Conservation (phyloP, 202 grass and related monocot species). For the Hordeum pubiflorum region DNA sequence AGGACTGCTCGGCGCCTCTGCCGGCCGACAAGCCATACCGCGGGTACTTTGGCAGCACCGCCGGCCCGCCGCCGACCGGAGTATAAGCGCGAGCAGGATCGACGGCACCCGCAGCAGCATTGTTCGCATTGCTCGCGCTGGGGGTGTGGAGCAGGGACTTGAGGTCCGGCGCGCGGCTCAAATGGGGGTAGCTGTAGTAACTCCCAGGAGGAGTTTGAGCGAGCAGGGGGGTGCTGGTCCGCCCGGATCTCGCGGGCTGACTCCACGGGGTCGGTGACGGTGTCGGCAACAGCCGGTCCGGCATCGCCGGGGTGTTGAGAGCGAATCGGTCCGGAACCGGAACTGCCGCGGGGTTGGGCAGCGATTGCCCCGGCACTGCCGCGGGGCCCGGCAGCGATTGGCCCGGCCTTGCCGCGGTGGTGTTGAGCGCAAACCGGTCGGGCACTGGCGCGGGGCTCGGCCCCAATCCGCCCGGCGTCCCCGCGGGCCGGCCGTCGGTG, state of each 20-base stretch:
- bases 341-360: too few relatives aligned
- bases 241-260: conserved; percentile 21
- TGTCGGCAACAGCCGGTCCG: neutral
- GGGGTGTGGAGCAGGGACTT: conserved; percentile 22
- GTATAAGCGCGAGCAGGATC: conserved; percentile 19
- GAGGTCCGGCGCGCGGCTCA: conserved; percentile 24
- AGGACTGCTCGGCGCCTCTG: conserved; percentile 30
- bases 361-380: too few relatives aligned
- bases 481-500: neutral
- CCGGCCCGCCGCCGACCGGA: neutral
- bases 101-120: conserved; percentile 13
- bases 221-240: conserved; percentile 32
- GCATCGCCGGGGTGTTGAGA: neutral
- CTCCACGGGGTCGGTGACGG: neutral
- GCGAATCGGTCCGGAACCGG: too few relatives aligned
- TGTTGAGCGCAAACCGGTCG: neutral
- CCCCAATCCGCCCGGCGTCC: too few relatives aligned
- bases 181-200: conserved; percentile 6
- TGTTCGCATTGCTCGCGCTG: conserved; percentile 30
- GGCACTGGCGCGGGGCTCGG: too few relatives aligned
- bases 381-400: too few relatives aligned
- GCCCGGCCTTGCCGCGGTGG: too few relatives aligned
- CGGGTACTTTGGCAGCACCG: conserved; percentile 29
- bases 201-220: conserved; percentile 39
- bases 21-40: conserved; percentile 13